These are phyloP conservation scores for Dendryphion nanum DNA, from an alignment of 2,329 filamentous ascomycete species.

Conservation along the genomic window DNA sequence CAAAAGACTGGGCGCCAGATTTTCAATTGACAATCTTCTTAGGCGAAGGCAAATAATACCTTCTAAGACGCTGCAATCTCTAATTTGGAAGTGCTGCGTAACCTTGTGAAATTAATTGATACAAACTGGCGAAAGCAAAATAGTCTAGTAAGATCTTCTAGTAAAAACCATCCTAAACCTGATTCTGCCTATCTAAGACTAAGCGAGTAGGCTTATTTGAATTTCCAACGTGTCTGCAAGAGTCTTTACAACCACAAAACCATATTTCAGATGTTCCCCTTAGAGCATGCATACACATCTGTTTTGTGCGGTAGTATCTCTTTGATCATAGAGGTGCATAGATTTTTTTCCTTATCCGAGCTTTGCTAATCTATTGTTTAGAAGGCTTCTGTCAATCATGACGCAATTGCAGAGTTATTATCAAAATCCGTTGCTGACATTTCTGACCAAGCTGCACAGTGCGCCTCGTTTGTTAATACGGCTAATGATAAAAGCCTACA, in stretches of 20 bases:
- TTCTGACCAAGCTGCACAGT: conserved; percentile 3
- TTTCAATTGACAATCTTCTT: no score
- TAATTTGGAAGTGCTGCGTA: no score
- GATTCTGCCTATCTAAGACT: no score
- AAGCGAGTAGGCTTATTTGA: background rate
- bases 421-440: conserved; percentile 6
- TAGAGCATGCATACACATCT: conserved; percentile 9
- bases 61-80: no score
- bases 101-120: no score
- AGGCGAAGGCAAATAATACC: no score
- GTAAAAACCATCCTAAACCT: no score
- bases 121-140: no score
- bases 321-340: conserved; percentile 5
- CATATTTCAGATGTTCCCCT: conserved; percentile 7
- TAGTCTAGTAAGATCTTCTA: no score
- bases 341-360: no score
- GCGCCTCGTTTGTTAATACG: conserved; percentile 4
- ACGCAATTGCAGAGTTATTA: conserved; percentile 8
- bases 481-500: conserved; percentile 4
- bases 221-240: conserved; percentile 5
- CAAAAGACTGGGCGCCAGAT: no score
- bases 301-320: conserved; percentile 5
- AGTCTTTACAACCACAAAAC: conserved; percentile 7
- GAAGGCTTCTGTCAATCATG: conserved; percentile 7
- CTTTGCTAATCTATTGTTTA: no score